These are phyloP conservation scores for Flaveria floridana DNA, from an alignment of 140 eudicot species.

Conservation along the genomic window DNA sequence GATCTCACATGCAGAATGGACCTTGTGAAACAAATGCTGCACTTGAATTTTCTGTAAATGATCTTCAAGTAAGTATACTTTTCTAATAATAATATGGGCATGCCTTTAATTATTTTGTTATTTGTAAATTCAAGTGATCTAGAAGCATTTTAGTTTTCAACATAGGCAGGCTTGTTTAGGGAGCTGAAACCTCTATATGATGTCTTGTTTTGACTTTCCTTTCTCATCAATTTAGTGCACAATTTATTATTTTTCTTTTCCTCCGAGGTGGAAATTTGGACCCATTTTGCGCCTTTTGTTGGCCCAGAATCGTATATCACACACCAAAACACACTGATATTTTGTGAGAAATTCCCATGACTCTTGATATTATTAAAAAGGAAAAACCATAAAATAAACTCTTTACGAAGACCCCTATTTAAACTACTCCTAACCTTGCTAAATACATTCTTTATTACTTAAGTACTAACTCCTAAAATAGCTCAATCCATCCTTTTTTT, in stretches of 20 bases:
- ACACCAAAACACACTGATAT: no score
- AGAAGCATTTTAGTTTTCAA: conserved; percentile 4
- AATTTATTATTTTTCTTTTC: not conserved
- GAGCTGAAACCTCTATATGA: not conserved
- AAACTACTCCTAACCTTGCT: no score
- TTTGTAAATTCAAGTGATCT: conserved; percentile 4
- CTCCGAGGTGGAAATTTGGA: not conserved
- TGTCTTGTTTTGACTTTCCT: not conserved
- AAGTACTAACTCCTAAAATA: no score
- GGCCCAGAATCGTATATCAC: no score
- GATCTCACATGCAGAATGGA: conserved; percentile 61
- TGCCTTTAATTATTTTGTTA: not conserved
- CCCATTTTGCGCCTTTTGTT: not conserved
- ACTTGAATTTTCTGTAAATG: conserved; percentile 82
- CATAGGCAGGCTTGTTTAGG: not conserved
- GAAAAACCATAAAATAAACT: no score
- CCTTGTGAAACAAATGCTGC: conserved; percentile 94
- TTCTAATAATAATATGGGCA: not conserved
- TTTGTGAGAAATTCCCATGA: no score
- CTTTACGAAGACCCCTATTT: no score
- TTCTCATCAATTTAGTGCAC: not conserved
- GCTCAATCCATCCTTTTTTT: no score
- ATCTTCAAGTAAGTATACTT: conserved; percentile 63
- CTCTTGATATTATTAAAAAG: no score
- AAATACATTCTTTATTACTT: no score